Conservation (phyloP, 768 basidiomycete genomes). For the Russula sp. region DNA sequence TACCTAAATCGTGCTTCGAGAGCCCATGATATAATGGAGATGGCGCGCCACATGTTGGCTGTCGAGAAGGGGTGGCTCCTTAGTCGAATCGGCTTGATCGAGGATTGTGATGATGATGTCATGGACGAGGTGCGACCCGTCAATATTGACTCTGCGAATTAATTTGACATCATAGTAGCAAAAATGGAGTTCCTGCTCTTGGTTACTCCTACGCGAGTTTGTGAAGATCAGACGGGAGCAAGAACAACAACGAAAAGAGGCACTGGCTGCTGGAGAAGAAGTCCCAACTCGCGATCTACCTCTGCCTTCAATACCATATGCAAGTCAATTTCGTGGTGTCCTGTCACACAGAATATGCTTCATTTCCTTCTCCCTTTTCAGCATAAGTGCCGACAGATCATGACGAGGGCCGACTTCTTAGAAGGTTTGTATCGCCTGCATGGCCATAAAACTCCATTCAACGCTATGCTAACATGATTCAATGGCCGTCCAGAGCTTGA, state of each 20-base stretch:
- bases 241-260: slow-evolving; percentile 39
- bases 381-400: slow-evolving; percentile 72
- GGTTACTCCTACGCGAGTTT: slow-evolving; percentile 70
- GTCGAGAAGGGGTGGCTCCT: slow-evolving; percentile 77
- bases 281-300: slow-evolving; percentile 41
- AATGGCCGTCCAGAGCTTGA: slow-evolving; percentile 46
- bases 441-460: background rate
- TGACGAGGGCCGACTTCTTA: slow-evolving; percentile 81
- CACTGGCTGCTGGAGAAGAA: slow-evolving; percentile 33
- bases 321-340: slow-evolving; percentile 28
- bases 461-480: background rate
- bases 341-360: background rate
- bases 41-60: slow-evolving; percentile 59
- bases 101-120: slow-evolving; percentile 78
- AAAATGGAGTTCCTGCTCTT: slow-evolving; percentile 80
- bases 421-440: slow-evolving; percentile 44
- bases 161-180: slow-evolving; percentile 37
- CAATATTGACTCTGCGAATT: background rate
- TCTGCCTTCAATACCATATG: slow-evolving; percentile 60
- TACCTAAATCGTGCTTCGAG: slow-evolving; percentile 65
- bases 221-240: slow-evolving; percentile 53
- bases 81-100: slow-evolving; percentile 74
- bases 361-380: slow-evolving; percentile 22
- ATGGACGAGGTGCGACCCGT: slow-evolving; percentile 70
- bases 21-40: slow-evolving; percentile 52